A percentile compares a stretch with the other conserved stretches of the same genome.
phyloP scores from a whole-genome alignment of 805 yeast genomes.

The Teunomyces aglyptinius region DNA sequence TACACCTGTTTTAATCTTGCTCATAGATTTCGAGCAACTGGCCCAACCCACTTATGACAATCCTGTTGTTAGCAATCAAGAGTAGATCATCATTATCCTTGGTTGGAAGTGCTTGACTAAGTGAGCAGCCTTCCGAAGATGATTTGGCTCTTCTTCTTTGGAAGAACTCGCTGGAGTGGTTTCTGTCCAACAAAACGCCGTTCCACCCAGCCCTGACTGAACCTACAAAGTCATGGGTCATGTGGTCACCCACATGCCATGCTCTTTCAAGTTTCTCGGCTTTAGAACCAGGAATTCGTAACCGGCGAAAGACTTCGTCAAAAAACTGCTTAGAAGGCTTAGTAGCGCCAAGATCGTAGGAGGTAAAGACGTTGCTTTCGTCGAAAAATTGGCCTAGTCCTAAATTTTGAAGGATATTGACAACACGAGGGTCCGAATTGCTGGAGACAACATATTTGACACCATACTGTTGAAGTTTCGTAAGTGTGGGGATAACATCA shows the following conservation, averaged over 20 bases:
- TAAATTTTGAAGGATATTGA: constrained; percentile 45
- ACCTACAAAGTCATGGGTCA: constrained; percentile 53
- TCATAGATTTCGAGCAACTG: constrained; percentile 12
- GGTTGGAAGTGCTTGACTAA: constrained; percentile 2
- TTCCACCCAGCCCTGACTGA: constrained; percentile 59
- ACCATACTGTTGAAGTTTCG: constrained; percentile 25
- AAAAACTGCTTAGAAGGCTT: constrained; percentile 57
- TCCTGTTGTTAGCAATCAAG: constrained; percentile 36
- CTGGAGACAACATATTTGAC: constrained; percentile 47
- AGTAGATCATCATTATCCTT: constrained; percentile 15
- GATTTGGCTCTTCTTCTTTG: constrained; percentile 3
- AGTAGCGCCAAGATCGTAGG: constrained; percentile 53
- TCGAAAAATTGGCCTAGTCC: constrained; percentile 43
- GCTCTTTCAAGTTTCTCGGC: constrained; percentile 21
- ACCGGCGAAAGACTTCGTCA: constrained; percentile 23
- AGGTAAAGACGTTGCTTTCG: constrained; percentile 41
- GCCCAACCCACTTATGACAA: constrained; percentile 20
- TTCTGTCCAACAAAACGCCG: constrained; percentile 54
- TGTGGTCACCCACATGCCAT: constrained; percentile 73
- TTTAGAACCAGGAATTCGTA: constrained; percentile 6
- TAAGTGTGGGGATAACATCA: constrained; percentile 52
- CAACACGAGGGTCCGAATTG: constrained; percentile 62
- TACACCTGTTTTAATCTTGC: background rate
- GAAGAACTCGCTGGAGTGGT: constrained; percentile 17
- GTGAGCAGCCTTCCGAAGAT: constrained; percentile 10